Evolutionary conservation across 495 filamentous ascomycete species (phyloP), one percentile per base, ranked within the genome.

Genomic region (Penicillium robsamsonii): DNA sequence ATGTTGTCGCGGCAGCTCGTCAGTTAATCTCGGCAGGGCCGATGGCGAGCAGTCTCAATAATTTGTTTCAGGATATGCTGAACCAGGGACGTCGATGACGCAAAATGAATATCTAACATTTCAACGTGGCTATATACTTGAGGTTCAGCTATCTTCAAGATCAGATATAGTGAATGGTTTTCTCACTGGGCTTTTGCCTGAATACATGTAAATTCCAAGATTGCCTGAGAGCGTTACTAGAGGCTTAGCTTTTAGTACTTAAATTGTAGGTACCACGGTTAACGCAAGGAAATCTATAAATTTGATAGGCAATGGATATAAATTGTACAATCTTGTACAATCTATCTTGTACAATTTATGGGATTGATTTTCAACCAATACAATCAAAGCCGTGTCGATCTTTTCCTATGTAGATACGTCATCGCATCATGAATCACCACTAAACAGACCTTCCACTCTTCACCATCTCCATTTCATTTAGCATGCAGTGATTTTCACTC

Each of bases 51-150:
- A 69, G 55, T 42, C 50, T 75, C 44, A 67, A 69, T 54, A 68
- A 61, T 35, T 46, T 70, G 29, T 56, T 75, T 9, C 67, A 58
- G 8, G 66, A 68, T 46, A 72, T 74, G 64, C 60, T 70, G 66
- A 67, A 69, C 27, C 69, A 66, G 46, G 44, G 60, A 17, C 56
- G 43, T 17, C 40, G 55, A 50, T 56, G 45, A 44, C 47, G 20
- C 35, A 38, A 8, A 38, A 54, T 25, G 11, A 24, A n/a, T 58
- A 48, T 46, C 47, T 46, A 44, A 20, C 30, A 41, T 33, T 15
- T 29, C n/a, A 15, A 22, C 22, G 2, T 22, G 22, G 22, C 22
- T 22, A 22, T 11, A 52, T 38, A 37, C 15, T 17, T 38, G 35
- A n/a, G 8, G 3, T 17, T 38, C 35, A 38, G 17, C 0, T 27